Percentiles rank a stretch among this genome's conserved stretches.
Evolutionary conservation across 257 asterid species (phyloP).

Genomic region (Plectranthus barbatus): DNA sequence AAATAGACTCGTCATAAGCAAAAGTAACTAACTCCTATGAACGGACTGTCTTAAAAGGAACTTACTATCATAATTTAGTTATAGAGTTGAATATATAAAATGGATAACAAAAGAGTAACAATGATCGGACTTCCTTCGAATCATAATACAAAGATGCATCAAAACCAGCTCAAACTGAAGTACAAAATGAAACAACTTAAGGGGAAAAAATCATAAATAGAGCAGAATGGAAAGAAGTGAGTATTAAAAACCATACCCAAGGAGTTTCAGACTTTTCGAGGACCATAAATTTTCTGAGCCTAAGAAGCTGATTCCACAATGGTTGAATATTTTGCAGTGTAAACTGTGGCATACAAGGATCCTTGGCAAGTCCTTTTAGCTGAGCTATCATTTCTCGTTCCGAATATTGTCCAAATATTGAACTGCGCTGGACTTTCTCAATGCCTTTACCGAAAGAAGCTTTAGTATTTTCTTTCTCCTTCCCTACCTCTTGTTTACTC

Average conservation of each 20-base stretch:
- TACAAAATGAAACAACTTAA: neutral
- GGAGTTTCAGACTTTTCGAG: conserved; percentile 40
- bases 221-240: neutral
- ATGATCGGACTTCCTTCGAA: too few relatives aligned
- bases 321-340: conserved; percentile 30
- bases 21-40: neutral
- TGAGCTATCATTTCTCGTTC: too few relatives aligned
- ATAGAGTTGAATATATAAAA: too few relatives aligned
- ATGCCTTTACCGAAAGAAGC: too few relatives aligned
- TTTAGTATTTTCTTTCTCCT: too few relatives aligned
- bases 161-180: neutral
- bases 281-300: conserved; percentile 46
- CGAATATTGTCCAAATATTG: too few relatives aligned
- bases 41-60: neutral
- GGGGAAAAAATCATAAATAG: conserved; percentile 5
- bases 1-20: neutral
- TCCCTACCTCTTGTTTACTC: too few relatives aligned
- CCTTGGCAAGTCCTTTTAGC: too few relatives aligned
- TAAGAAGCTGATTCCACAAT: conserved; percentile 44
- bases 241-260: conserved; percentile 42
- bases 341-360: neutral
- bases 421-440: too few relatives aligned
- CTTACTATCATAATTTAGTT: too few relatives aligned
- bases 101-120: too few relatives aligned
- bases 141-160: too few relatives aligned